phyloP scores from a whole-genome alignment of 2,329 filamentous ascomycete genomes.

The Alternaria conjuncta region DNA sequence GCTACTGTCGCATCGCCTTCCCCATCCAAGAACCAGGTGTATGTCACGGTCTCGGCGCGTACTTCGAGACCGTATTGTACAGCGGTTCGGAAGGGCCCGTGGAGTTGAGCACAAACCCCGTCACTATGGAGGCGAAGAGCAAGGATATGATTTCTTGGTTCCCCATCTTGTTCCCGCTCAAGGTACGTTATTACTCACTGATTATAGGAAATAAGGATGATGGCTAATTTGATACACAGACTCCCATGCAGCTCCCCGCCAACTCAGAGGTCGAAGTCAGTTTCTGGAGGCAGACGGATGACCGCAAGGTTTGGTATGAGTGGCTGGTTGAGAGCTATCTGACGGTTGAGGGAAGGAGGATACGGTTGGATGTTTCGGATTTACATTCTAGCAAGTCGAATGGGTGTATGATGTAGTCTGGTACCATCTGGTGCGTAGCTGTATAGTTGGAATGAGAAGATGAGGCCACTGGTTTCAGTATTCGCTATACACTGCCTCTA shows the following conservation, averaged over 20 bases:
- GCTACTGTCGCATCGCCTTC: constrained; percentile 81
- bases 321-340: constrained; percentile 90
- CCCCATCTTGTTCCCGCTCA: constrained; percentile 95
- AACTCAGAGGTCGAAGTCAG: constrained; percentile 85
- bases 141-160: constrained; percentile 99
- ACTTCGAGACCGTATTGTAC: constrained; percentile 97
- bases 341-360: constrained; percentile 65
- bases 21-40: constrained; percentile 79
- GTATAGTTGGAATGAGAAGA: not conserved
- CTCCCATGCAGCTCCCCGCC: constrained; percentile 83
- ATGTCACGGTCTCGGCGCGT: constrained; percentile 89
- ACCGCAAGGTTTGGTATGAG: constrained; percentile 97
- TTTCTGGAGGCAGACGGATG: constrained; percentile 96
- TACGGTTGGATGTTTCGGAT: constrained; percentile 65
- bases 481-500: not conserved
- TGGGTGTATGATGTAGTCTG: constrained; percentile 43
- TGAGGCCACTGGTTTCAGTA: not conserved
- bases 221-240: constrained; percentile 63
- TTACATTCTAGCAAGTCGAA: constrained; percentile 49
- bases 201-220: not conserved
- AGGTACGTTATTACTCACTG: constrained; percentile 63
- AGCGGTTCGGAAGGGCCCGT: constrained; percentile 64
- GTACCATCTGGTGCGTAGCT: not conserved
- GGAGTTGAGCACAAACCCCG: constrained; percentile 90
- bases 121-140: constrained; percentile 90